phyloP scores from a whole-genome alignment of 2,329 filamentous ascomycete genomes.

The Colletotrichum coccodes region DNA sequence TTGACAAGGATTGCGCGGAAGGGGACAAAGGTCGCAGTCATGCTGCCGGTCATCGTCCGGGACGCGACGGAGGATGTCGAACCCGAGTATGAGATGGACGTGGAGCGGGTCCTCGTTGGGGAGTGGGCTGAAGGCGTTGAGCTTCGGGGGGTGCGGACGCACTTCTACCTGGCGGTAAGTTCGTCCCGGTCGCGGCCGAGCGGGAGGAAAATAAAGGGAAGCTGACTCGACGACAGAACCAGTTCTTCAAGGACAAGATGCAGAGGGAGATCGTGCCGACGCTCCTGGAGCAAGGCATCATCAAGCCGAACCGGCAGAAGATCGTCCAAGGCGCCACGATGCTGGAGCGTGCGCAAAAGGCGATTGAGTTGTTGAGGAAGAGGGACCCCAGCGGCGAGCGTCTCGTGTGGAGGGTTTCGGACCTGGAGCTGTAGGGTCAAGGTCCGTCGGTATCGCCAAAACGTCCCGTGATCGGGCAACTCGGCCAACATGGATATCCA shows the following conservation, averaged over 20 bases:
- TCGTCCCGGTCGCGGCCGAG: not conserved
- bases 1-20: conserved; percentile 60
- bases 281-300: conserved; percentile 50
- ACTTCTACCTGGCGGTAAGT: conserved; percentile 61
- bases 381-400: conserved; percentile 53
- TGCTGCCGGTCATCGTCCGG: conserved; percentile 68
- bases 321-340: conserved; percentile 52
- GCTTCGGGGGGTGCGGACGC: conserved; percentile 64
- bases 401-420: conserved; percentile 48
- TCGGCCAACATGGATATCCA: not conserved
- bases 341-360: conserved; percentile 51
- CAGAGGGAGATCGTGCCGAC: conserved; percentile 65
- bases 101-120: conserved; percentile 39
- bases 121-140: conserved; percentile 64
- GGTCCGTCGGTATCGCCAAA: not conserved
- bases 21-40: conserved; percentile 64
- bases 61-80: conserved; percentile 57
- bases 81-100: conserved; percentile 67
- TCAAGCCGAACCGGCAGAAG: conserved; percentile 53
- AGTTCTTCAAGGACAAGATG: conserved; percentile 63
- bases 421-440: not conserved
- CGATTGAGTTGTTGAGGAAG: conserved; percentile 46
- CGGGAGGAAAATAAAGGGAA: not conserved
- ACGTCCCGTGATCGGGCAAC: not conserved
- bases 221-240: conserved; percentile 52